These are phyloP conservation scores for Scalesia atractyloides DNA, from an alignment of 129 eudicot species.

Conservation along the genomic window DNA sequence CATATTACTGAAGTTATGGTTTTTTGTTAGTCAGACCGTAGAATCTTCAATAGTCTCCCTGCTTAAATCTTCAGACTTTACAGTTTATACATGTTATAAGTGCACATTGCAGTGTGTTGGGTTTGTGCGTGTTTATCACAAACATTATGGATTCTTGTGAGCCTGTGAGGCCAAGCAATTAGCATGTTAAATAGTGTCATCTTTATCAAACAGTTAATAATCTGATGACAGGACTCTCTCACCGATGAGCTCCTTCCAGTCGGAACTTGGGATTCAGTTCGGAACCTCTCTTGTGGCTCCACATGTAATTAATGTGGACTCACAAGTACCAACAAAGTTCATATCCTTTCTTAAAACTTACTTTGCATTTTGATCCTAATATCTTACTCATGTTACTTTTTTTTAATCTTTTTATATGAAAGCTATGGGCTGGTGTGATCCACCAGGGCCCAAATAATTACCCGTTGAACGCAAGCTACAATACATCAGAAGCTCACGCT, in stretches of 20 bases:
- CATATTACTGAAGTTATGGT: too few relatives aligned
- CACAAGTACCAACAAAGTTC: slow-evolving; percentile 52
- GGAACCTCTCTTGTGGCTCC: slow-evolving; percentile 93
- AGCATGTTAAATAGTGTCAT: neutral
- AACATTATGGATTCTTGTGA: neutral
- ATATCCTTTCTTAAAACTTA: neutral
- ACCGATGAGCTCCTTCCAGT: slow-evolving; percentile 86
- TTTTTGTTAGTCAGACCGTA: neutral
- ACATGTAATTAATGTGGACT: slow-evolving; percentile 79
- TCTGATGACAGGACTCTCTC: slow-evolving; percentile 69
- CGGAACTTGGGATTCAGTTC: slow-evolving; percentile 90
- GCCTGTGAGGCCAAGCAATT: slow-evolving; percentile 13
- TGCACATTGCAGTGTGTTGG: too few relatives aligned
- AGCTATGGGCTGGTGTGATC: slow-evolving; percentile 85
- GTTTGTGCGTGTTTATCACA: too few relatives aligned
- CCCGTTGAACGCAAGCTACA: slow-evolving; percentile 88
- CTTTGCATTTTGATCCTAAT: neutral
- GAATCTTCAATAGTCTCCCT: too few relatives aligned
- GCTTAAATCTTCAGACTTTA: too few relatives aligned
- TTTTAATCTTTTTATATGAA: slow-evolving; percentile 18
- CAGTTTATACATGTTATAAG: too few relatives aligned
- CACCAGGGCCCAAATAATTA: slow-evolving; percentile 69
- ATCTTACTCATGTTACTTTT: slow-evolving; percentile 1
- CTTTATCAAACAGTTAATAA: neutral
- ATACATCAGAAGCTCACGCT: slow-evolving; percentile 66